Evolutionary conservation across 2,329 filamentous ascomycete genomes (phyloP).

Genomic region (Bisporella sp.): DNA sequence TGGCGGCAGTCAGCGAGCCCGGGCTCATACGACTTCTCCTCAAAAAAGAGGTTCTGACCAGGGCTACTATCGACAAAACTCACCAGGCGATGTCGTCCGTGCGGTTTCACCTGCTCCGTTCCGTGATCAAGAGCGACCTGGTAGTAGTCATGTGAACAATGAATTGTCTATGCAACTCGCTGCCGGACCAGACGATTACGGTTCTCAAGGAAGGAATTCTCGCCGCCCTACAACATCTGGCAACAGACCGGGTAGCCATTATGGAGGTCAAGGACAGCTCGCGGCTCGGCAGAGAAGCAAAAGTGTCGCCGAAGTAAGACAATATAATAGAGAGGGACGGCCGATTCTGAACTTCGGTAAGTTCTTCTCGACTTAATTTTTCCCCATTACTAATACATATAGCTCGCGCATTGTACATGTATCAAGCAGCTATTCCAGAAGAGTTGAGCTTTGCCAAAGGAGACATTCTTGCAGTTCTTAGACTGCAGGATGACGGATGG

Average conservation of each 20-base stretch:
- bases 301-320: conserved; percentile 75
- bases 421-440: conserved; percentile 89
- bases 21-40: conserved; percentile 30
- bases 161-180: conserved; percentile 64
- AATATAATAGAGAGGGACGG: conserved; percentile 79
- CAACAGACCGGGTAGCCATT: conserved; percentile 38
- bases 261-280: conserved; percentile 25
- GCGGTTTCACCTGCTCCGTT: conserved; percentile 36
- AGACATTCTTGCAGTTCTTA: conserved; percentile 79
- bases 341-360: conserved; percentile 91
- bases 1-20: conserved; percentile 27
- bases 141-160: conserved; percentile 33
- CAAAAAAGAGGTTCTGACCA: conserved; percentile 42
- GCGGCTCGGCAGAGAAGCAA: conserved; percentile 59
- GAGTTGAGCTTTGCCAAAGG: conserved; percentile 90
- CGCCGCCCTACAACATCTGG: conserved; percentile 32
- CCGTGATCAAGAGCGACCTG: conserved; percentile 38
- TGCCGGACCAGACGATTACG: conserved; percentile 48
- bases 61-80: conserved; percentile 44
- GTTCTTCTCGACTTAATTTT: conserved; percentile 30
- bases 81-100: conserved; percentile 36
- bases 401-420: conserved; percentile 94
- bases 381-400: conserved; percentile 17
- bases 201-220: conserved; percentile 43
- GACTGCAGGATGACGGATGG: conserved; percentile 96